These are phyloP conservation scores for Penicillium silybi DNA, from an alignment of 495 filamentous ascomycete species.

Conservation along the genomic window DNA sequence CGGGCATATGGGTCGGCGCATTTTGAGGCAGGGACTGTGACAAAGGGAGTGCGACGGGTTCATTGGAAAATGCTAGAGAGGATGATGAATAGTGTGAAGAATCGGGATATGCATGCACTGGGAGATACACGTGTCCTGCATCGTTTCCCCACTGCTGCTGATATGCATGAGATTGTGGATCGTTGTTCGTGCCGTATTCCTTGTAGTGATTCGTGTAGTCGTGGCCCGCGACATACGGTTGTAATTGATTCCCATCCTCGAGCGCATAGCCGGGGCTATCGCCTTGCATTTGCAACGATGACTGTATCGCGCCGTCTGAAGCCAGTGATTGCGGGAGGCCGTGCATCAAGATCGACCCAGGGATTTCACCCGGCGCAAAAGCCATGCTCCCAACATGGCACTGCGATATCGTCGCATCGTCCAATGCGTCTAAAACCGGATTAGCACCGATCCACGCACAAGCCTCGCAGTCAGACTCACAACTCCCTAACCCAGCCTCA, in stretches of 20 bases:
- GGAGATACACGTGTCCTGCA: slow-evolving; percentile 1
- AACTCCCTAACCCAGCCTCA: not conserved
- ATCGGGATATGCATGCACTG: not conserved
- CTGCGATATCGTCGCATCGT: slow-evolving; percentile 5
- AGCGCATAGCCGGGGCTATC: not conserved
- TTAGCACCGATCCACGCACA: not conserved
- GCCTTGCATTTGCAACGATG: not conserved
- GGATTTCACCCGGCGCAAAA: slow-evolving; percentile 9
- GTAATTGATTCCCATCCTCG: not conserved
- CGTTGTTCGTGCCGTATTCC: not conserved
- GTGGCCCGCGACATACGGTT: not conserved
- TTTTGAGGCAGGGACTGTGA: not conserved
- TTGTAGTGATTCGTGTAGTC: not conserved
- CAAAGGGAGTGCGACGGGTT: not conserved
- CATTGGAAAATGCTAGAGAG: slow-evolving; percentile 2
- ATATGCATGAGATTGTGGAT: slow-evolving; percentile 4
- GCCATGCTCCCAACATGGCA: slow-evolving; percentile 9
- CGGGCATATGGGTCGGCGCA: not conserved
- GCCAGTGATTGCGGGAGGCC: not conserved
- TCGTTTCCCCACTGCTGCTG: slow-evolving; percentile 8
- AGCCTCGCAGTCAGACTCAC: not conserved
- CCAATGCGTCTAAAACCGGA: slow-evolving; percentile 5
- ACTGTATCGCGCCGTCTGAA: not conserved
- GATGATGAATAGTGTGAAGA: slow-evolving; percentile 8
- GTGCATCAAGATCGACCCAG: slow-evolving; percentile 8